Conservation (phyloP, 1,284 basidiomycete species). For the Irpex sp. region DNA sequence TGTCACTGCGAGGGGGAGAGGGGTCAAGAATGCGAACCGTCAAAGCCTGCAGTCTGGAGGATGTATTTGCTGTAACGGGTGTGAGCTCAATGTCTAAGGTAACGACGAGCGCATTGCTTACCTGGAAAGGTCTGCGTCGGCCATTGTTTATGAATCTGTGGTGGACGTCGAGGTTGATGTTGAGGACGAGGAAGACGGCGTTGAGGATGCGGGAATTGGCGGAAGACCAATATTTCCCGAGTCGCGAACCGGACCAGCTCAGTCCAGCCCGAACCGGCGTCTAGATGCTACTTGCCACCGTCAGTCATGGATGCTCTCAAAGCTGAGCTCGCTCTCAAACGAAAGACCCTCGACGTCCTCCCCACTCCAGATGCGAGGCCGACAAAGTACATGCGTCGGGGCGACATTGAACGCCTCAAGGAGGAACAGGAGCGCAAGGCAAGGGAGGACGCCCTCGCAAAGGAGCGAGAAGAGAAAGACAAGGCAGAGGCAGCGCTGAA, state of each 20-base stretch:
- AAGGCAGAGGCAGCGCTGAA: slow-evolving; percentile 22
- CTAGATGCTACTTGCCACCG: not conserved
- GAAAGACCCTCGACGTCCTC: slow-evolving; percentile 62
- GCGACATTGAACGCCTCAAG: slow-evolving; percentile 74
- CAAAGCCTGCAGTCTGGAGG: slow-evolving; percentile 84
- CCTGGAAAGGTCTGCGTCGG: slow-evolving; percentile 53
- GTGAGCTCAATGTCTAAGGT: slow-evolving; percentile 9
- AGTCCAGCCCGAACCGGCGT: not conserved
- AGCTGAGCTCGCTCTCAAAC: slow-evolving; percentile 85
- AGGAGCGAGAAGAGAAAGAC: slow-evolving; percentile 29
- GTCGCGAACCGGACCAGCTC: not conserved
- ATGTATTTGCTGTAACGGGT: slow-evolving; percentile 64
- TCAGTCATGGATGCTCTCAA: slow-evolving; percentile 77
- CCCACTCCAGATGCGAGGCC: slow-evolving; percentile 38
- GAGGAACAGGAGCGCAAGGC: slow-evolving; percentile 59
- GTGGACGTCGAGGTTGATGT: slow-evolving; percentile 19
- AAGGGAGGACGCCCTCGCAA: slow-evolving; percentile 41
- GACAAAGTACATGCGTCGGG: slow-evolving; percentile 84
- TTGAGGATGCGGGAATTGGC: slow-evolving; percentile 18
- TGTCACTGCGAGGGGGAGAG: not conserved
- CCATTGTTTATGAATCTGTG: slow-evolving; percentile 38
- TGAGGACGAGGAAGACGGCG: slow-evolving; percentile 12
- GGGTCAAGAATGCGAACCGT: slow-evolving; percentile 47
- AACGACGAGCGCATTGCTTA: slow-evolving; percentile 24
- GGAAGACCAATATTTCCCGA: slow-evolving; percentile 8